phyloP scores from a whole-genome alignment of 2,329 filamentous ascomycete species.

The Aureobasidium sp. region DNA sequence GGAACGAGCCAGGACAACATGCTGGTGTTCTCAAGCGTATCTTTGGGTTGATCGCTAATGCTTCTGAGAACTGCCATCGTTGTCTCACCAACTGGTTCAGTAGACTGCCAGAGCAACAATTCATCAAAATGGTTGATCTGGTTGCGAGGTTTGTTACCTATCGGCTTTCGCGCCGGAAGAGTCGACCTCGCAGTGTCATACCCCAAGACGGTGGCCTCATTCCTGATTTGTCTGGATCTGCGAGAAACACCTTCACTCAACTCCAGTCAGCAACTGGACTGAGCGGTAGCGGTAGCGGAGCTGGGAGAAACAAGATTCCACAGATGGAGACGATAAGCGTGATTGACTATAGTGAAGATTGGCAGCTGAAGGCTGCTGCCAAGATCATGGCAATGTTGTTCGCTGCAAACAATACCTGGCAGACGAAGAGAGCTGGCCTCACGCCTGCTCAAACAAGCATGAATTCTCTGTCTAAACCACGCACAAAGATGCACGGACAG shows the following conservation, averaged over 20 bases:
- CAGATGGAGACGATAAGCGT: conserved; percentile 44
- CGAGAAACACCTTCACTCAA: conserved; percentile 54
- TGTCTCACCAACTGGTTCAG: conserved; percentile 72
- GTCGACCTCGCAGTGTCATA: conserved; percentile 52
- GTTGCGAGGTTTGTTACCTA: conserved; percentile 73
- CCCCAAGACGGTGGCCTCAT: conserved; percentile 61
- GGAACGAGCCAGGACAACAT: conserved; percentile 53
- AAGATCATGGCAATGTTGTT: conserved; percentile 75
- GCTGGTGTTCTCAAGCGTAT: conserved; percentile 80
- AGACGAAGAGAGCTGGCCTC: conserved; percentile 14
- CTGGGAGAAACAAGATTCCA: conserved; percentile 38
- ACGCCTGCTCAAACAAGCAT: conserved; percentile 13
- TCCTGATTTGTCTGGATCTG: conserved; percentile 60
- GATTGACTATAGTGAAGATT: conserved; percentile 68
- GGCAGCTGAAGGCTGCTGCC: conserved; percentile 77
- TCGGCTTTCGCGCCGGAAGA: conserved; percentile 61
- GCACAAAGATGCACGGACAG: conserved; percentile 48
- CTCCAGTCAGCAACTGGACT: conserved; percentile 67
- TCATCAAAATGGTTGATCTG: conserved; percentile 67
- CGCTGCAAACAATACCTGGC: conserved; percentile 60
- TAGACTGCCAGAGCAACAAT: conserved; percentile 56
- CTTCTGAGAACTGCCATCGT: conserved; percentile 65
- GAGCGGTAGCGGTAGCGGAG: conserved; percentile 36
- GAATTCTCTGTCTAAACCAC: conserved; percentile 26
- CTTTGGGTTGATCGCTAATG: conserved; percentile 68